Evolutionary conservation across 768 basidiomycete genomes (phyloP).

Genomic region (Macrocybe gigantea): DNA sequence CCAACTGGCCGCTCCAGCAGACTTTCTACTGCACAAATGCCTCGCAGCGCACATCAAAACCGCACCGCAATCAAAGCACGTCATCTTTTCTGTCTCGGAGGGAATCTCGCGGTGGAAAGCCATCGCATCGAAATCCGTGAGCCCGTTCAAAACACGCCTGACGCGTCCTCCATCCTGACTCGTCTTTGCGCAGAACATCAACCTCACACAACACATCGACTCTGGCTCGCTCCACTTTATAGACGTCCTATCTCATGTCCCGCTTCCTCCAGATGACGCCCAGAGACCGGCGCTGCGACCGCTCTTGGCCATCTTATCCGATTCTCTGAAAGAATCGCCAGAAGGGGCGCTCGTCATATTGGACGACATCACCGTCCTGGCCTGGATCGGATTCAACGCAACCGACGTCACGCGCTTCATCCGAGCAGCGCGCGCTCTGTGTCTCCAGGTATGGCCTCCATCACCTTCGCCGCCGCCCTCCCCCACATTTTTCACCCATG

Average conservation of each 20-base stretch:
- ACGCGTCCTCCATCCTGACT: neutral
- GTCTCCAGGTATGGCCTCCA: slow-evolving; percentile 39
- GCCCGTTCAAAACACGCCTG: slow-evolving; percentile 15
- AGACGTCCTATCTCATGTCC: slow-evolving; percentile 39
- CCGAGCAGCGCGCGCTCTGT: slow-evolving; percentile 53
- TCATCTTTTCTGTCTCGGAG: slow-evolving; percentile 57
- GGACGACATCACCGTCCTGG: slow-evolving; percentile 63
- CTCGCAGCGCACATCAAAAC: slow-evolving; percentile 49
- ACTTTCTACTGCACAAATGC: slow-evolving; percentile 61
- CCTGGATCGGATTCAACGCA: slow-evolving; percentile 62
- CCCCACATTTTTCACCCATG: neutral
- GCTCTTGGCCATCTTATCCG: neutral
- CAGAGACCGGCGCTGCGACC: neutral
- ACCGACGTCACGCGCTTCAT: slow-evolving; percentile 49
- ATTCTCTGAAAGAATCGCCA: neutral
- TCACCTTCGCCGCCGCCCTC: neutral
- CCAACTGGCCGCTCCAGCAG: slow-evolving; percentile 62
- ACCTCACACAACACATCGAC: slow-evolving; percentile 27
- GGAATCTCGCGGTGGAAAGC: slow-evolving; percentile 56
- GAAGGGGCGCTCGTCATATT: slow-evolving; percentile 45
- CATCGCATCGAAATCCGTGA: slow-evolving; percentile 57
- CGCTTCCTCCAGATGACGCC: slow-evolving; percentile 14
- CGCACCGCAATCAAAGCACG: slow-evolving; percentile 18
- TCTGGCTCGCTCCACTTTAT: slow-evolving; percentile 45
- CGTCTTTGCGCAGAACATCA: slow-evolving; percentile 26